A percentile compares a stretch with the other conserved stretches of the same genome.
Conservation (phyloP, 148 eudicot genomes). For the Tetragonia tetragonoides region DNA sequence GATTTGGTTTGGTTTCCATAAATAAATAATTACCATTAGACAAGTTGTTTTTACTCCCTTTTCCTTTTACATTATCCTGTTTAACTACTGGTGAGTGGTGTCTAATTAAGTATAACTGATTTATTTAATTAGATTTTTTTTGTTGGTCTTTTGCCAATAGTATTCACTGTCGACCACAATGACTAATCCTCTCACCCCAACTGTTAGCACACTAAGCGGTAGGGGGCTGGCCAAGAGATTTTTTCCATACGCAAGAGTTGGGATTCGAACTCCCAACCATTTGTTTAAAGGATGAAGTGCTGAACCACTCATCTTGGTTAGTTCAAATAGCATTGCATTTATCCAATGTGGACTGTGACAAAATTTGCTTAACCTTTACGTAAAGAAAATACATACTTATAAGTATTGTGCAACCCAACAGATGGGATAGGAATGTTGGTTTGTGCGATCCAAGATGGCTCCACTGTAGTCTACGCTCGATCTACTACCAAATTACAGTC, state of each 20-base stretch:
- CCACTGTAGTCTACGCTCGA: background rate
- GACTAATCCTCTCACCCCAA: too few species aligned
- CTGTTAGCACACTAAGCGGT: too few species aligned
- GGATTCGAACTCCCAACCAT: too few species aligned
- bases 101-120: background rate
- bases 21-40: background rate
- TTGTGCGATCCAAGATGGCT: constrained; percentile 35
- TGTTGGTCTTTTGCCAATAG: too few species aligned
- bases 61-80: background rate
- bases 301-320: too few species aligned
- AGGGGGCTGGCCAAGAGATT: too few species aligned
- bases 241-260: too few species aligned
- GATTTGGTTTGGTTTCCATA: background rate
- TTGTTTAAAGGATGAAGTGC: too few species aligned
- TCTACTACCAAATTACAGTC: background rate
- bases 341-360: constrained; percentile 13
- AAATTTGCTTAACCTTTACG: constrained; percentile 29
- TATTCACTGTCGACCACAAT: too few species aligned
- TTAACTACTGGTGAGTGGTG: too few species aligned
- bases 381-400: constrained; percentile 20
- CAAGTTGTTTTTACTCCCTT: background rate
- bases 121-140: background rate
- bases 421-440: constrained; percentile 14
- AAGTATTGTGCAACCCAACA: background rate
- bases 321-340: background rate